A percentile compares a stretch with the other conserved stretches of the same genome.
These are phyloP conservation scores for Calonectria leucothoes DNA, from an alignment of 2,329 filamentous ascomycete genomes.

Conservation along the genomic window DNA sequence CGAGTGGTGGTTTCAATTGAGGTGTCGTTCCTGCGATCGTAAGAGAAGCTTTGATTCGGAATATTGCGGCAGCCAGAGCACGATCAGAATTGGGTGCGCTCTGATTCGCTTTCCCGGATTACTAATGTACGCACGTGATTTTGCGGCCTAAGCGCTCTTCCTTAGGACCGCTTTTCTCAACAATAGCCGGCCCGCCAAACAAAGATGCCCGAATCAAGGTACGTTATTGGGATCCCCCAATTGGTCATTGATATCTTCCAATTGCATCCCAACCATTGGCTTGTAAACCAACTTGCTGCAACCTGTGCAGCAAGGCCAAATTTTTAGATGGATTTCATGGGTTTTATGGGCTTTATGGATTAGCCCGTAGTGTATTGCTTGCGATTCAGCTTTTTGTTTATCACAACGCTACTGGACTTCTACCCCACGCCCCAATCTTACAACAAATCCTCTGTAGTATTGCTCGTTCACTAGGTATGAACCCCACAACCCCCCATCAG, in stretches of 20 bases:
- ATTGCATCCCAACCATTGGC: neutral
- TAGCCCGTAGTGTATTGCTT: neutral
- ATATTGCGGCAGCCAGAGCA: conserved; percentile 42
- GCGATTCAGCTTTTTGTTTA: neutral
- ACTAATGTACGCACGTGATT: neutral
- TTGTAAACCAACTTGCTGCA: neutral
- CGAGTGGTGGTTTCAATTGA: conserved; percentile 53
- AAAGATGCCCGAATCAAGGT: neutral
- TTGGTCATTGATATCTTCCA: neutral
- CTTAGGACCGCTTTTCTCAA: neutral
- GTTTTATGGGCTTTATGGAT: neutral
- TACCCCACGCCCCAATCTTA: neutral
- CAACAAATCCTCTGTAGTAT: neutral
- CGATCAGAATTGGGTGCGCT: conserved; percentile 6
- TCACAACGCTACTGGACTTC: neutral
- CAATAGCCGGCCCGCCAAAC: neutral
- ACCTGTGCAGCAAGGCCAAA: neutral
- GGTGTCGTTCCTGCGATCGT: conserved; percentile 48
- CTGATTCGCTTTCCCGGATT: neutral
- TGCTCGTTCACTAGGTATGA: neutral
- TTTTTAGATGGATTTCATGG: too few species aligned
- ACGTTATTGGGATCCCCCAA: neutral
- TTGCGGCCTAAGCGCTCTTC: neutral
- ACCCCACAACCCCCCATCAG: neutral
- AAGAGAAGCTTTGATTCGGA: conserved; percentile 60